These are phyloP conservation scores for Kodamaea leandrae DNA, from an alignment of 805 yeast genomes.

Conservation along the genomic window DNA sequence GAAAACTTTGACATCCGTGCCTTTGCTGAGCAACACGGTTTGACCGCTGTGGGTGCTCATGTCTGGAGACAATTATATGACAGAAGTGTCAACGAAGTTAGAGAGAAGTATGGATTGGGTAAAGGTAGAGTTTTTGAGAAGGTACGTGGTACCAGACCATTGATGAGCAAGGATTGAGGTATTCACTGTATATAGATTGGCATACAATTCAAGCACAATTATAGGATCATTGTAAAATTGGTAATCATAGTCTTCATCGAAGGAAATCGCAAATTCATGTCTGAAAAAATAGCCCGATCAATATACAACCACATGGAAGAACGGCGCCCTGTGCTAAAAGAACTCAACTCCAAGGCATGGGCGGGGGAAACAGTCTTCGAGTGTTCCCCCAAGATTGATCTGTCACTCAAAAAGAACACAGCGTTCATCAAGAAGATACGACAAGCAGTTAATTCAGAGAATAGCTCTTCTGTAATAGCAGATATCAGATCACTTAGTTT, in stretches of 20 bases:
- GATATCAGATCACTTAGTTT: conserved; percentile 64
- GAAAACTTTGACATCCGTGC: conserved; percentile 68
- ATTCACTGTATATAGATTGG: conserved; percentile 1
- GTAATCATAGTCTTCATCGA: too few species aligned
- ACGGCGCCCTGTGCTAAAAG: conserved; percentile 2
- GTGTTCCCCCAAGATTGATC: conserved; percentile 47
- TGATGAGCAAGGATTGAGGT: background rate
- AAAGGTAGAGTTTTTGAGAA: conserved; percentile 73
- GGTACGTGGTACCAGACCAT: conserved; percentile 39
- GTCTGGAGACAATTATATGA: conserved; percentile 88
- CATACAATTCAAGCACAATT: background rate
- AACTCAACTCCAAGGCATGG: conserved; percentile 40
- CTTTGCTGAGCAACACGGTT: conserved; percentile 53
- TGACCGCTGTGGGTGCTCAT: conserved; percentile 87
- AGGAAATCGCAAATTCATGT: too few species aligned
- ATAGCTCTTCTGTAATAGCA: conserved; percentile 44
- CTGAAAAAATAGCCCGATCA: too few species aligned
- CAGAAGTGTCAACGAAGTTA: conserved; percentile 61
- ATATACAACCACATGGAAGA: conserved; percentile 3
- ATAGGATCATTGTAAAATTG: too few species aligned
- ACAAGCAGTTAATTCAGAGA: conserved; percentile 54
- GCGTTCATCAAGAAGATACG: conserved; percentile 73
- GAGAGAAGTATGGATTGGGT: conserved; percentile 71
- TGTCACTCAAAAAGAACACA: conserved; percentile 79
- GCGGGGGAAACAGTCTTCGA: conserved; percentile 34